These are phyloP conservation scores for Boletus rubescentipes DNA, from an alignment of 768 basidiomycete species.

Conservation along the genomic window DNA sequence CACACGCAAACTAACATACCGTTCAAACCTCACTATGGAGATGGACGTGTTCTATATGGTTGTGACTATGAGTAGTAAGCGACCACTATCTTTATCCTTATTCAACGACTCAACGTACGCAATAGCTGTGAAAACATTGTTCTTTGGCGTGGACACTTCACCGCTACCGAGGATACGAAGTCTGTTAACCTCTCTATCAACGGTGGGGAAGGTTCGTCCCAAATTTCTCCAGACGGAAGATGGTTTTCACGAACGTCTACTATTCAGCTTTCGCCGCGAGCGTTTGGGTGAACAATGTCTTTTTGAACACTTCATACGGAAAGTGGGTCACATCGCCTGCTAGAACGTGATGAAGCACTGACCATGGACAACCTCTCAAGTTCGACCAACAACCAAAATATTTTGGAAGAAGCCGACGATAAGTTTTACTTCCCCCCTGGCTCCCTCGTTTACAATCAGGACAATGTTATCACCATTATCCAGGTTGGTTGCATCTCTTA, in stretches of 20 bases:
- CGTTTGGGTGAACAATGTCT: slow-evolving; percentile 74
- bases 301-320: slow-evolving; percentile 71
- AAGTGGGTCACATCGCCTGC: slow-evolving; percentile 46
- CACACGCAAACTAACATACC: slow-evolving; percentile 76
- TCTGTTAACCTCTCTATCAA: slow-evolving; percentile 77
- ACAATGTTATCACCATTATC: slow-evolving; percentile 77
- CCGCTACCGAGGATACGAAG: slow-evolving; percentile 54
- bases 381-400: slow-evolving; percentile 63
- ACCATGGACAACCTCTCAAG: slow-evolving; percentile 22
- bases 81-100: not conserved
- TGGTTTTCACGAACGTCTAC: not conserved
- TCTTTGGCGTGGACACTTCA: slow-evolving; percentile 82
- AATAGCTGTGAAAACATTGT: slow-evolving; percentile 78
- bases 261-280: slow-evolving; percentile 70
- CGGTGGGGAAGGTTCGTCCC: slow-evolving; percentile 63
- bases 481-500: slow-evolving; percentile 47
- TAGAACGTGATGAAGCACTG: not conserved
- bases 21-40: slow-evolving; percentile 65
- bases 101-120: not conserved
- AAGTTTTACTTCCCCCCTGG: slow-evolving; percentile 60
- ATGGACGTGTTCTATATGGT: slow-evolving; percentile 77
- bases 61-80: slow-evolving; percentile 86
- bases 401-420: slow-evolving; percentile 66
- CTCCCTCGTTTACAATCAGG: slow-evolving; percentile 47
- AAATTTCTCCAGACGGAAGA: not conserved